A percentile compares a stretch with the other conserved stretches of the same genome.
phyloP scores from a whole-genome alignment of 2,329 filamentous ascomycete species.

The Cladosporium colombiae region DNA sequence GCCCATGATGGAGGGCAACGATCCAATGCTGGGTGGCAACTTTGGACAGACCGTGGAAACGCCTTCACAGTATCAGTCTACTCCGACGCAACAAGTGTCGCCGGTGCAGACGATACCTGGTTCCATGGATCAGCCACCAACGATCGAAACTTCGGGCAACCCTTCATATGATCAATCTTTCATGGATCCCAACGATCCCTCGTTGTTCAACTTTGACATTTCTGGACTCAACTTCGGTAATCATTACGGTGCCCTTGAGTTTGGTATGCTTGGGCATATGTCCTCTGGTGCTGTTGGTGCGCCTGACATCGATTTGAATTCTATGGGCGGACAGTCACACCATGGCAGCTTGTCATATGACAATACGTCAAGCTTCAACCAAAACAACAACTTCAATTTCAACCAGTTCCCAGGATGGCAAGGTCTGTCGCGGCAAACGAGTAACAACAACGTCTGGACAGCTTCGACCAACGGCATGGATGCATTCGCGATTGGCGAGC shows the following conservation, averaged over 20 bases:
- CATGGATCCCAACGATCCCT: constrained; percentile 89
- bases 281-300: constrained; percentile 69
- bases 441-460: constrained; percentile 45
- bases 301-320: constrained; percentile 37
- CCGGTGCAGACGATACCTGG: constrained; percentile 47
- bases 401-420: constrained; percentile 35
- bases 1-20: constrained; percentile 43
- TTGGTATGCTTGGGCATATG: constrained; percentile 96
- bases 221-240: constrained; percentile 94
- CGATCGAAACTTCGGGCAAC: constrained; percentile 39
- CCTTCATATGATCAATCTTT: constrained; percentile 58
- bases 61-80: constrained; percentile 69
- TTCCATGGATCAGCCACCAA: constrained; percentile 42
- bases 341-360: constrained; percentile 35
- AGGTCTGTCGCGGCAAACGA: constrained; percentile 44
- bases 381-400: constrained; percentile 29
- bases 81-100: constrained; percentile 52
- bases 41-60: constrained; percentile 51
- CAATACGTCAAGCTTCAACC: constrained; percentile 27
- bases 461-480: constrained; percentile 45
- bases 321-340: constrained; percentile 30
- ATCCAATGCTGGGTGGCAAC: constrained; percentile 18
- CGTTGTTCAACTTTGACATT: constrained; percentile 92
- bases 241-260: constrained; percentile 92
- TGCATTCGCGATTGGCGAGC: constrained; percentile 63